Base-by-base conservation (phyloP, 495 filamentous ascomycete species). In the Xylaria scruposa region DNA sequence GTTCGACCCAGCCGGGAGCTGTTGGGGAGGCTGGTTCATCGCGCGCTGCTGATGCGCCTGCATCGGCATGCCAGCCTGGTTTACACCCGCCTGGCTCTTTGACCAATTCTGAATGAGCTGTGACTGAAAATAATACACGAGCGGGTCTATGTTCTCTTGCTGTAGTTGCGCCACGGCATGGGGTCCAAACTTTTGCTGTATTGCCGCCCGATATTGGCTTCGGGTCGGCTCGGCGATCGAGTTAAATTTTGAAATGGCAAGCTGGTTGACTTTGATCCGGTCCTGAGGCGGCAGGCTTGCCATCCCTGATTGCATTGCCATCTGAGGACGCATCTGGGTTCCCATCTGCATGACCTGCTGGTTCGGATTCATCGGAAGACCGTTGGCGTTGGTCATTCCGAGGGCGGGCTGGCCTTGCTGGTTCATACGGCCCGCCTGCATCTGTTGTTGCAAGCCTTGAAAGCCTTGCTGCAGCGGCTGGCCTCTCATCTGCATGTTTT, bases 361-460 rank as follows among this genome's bases (percentile, higher is more conserved):
- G 40, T 77, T 82, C 19, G 81, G 78, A 9, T 79, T 79, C 61
- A 82, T 80, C 4, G 76, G 70, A 42, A 80, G 73, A 2, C 76
- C 72, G 5, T 76, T 78, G 10, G 75, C 77, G 24, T 78, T 78
- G 1, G 63, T 71, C 77, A 83, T 78, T 15, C 81, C 79, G 73
- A 83, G 80, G 24, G 70, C 75, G 26, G 81, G 70, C 53, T 82
- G 83, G 10, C 77, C 73, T 61, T 80, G 80, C 24, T 81, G 84
- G 42, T 78, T 77, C 10, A 83, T 80, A 19, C 85, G 80, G 49
- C 82, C 80, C 0, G 82, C 75, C 72, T 88, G 85, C 83, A 85
- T 86, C 51, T 78, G 86, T 38, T 86, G 84, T 44, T 84, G 83
- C 42, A 86, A 79, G 44, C 84, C 82, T 53, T 82, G 84, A 51